A percentile compares a stretch with the other conserved stretches of the same genome.
phyloP scores from a whole-genome alignment of 1,284 basidiomycete genomes.

The Gomphus sp. region DNA sequence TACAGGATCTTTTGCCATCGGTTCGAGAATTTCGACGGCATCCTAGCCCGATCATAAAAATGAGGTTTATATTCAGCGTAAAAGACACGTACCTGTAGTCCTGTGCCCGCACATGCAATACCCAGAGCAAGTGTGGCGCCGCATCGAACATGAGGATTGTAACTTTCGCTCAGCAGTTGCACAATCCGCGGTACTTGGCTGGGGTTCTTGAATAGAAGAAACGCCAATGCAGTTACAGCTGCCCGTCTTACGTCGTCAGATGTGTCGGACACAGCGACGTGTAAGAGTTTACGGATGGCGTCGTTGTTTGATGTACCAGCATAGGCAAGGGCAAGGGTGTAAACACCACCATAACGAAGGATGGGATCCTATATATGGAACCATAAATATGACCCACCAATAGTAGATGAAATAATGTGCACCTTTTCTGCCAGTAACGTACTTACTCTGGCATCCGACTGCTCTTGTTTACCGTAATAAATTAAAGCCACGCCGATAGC shows the following conservation, averaged over 20 bases:
- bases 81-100: constrained; percentile 55
- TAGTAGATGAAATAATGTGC: constrained; percentile 11
- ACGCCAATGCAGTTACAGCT: constrained; percentile 89
- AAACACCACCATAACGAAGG: constrained; percentile 91
- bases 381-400: background rate
- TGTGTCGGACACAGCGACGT: constrained; percentile 94
- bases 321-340: constrained; percentile 89
- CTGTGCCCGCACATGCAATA: constrained; percentile 96
- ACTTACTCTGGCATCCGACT: constrained; percentile 74
- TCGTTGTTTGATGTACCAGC: constrained; percentile 91
- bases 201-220: constrained; percentile 93
- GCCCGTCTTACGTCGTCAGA: constrained; percentile 93
- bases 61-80: constrained; percentile 7
- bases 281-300: constrained; percentile 82
- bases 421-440: constrained; percentile 81
- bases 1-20: constrained; percentile 93
- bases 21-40: constrained; percentile 90
- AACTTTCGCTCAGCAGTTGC: constrained; percentile 91
- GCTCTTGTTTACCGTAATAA: constrained; percentile 85
- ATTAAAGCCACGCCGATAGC: constrained; percentile 87
- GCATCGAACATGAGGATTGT: constrained; percentile 96
- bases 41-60: constrained; percentile 36
- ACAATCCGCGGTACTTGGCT: constrained; percentile 91
- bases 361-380: constrained; percentile 69
- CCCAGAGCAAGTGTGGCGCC: constrained; percentile 92